phyloP scores from a whole-genome alignment of 371 early-diverging fungal genomes.

The Blyttiomyces sp. region DNA sequence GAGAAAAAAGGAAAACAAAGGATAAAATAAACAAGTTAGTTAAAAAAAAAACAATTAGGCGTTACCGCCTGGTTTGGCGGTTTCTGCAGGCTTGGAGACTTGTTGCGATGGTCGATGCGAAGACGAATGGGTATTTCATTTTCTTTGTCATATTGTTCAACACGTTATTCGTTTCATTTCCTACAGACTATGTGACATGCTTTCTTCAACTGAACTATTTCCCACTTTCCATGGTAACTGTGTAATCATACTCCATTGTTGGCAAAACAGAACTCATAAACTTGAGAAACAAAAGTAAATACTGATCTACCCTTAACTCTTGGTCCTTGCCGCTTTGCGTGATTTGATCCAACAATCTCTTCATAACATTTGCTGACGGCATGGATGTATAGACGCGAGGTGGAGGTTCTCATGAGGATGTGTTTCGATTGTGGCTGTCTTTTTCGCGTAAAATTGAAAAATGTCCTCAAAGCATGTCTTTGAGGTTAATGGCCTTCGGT shows the following conservation, averaged over 20 bases:
- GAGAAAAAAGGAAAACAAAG: too few relatives aligned
- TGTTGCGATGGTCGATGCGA: too few relatives aligned
- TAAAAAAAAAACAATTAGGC: too few relatives aligned
- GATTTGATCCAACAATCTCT: constrained; percentile 84
- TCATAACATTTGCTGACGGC: constrained; percentile 98
- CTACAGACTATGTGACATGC: too few relatives aligned
- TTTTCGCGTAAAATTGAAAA: constrained; percentile 94
- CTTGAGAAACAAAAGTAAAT: constrained; percentile 90
- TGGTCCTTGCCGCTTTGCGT: constrained; percentile 52
- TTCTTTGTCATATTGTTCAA: too few relatives aligned
- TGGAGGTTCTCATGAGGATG: constrained; percentile 87
- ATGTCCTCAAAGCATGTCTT: constrained; percentile 93
- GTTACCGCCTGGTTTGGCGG: too few relatives aligned
- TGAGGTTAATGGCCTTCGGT: constrained; percentile 80
- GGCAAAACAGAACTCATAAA: constrained; percentile 95
- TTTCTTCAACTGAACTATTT: too few relatives aligned
- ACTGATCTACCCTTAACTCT: constrained; percentile 87
- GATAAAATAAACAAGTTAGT: too few relatives aligned
- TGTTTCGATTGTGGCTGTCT: constrained; percentile 95
- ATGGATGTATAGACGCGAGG: constrained; percentile 93
- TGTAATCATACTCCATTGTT: constrained; percentile 97
- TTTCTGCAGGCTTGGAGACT: too few relatives aligned
- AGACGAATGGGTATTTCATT: too few relatives aligned
- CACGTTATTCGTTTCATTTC: too few relatives aligned
- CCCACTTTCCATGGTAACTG: constrained; percentile 55